Evolutionary conservation across 129 eudicot genomes (phyloP).

Genomic region (Logfia minima): DNA sequence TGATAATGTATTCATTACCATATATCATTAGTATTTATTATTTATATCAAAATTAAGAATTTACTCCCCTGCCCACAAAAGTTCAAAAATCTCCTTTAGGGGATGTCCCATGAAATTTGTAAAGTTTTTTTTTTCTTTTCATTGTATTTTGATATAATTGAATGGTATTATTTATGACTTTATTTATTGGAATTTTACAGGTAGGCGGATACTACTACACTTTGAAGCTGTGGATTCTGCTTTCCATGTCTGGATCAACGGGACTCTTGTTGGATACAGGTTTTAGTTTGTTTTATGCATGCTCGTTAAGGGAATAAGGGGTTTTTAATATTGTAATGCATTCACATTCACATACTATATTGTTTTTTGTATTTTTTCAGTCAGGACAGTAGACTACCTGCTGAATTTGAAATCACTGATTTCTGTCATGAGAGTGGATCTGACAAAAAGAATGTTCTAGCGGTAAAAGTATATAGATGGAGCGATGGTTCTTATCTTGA

Average conservation of each 20-base stretch:
- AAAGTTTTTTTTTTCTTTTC: neutral
- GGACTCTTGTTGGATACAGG: slow-evolving; percentile 90
- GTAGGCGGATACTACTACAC: slow-evolving; percentile 84
- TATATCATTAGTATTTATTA: neutral
- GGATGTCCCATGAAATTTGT: neutral
- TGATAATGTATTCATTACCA: slow-evolving; percentile 2
- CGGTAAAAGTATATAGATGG: slow-evolving; percentile 95
- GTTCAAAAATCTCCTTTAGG: neutral
- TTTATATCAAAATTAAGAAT: slow-evolving; percentile 3
- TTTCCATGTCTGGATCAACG: slow-evolving; percentile 90
- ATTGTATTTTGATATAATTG: neutral
- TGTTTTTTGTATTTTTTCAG: slow-evolving; percentile 43
- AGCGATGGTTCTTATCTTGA: slow-evolving; percentile 97
- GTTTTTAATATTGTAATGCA: neutral
- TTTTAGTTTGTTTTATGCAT: slow-evolving; percentile 48
- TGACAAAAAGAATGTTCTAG: slow-evolving; percentile 66
- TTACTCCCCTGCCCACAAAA: slow-evolving; percentile 9
- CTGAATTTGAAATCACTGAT: slow-evolving; percentile 86
- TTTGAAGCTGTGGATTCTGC: slow-evolving; percentile 99
- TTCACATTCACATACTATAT: slow-evolving; percentile 4
- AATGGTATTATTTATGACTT: slow-evolving; percentile 4
- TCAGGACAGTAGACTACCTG: slow-evolving; percentile 97
- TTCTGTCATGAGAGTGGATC: slow-evolving; percentile 81
- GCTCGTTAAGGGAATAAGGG: neutral
- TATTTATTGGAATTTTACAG: slow-evolving; percentile 42